phyloP scores from a whole-genome alignment of 2,329 filamentous ascomycete genomes.

The Sporothrix protearum region DNA sequence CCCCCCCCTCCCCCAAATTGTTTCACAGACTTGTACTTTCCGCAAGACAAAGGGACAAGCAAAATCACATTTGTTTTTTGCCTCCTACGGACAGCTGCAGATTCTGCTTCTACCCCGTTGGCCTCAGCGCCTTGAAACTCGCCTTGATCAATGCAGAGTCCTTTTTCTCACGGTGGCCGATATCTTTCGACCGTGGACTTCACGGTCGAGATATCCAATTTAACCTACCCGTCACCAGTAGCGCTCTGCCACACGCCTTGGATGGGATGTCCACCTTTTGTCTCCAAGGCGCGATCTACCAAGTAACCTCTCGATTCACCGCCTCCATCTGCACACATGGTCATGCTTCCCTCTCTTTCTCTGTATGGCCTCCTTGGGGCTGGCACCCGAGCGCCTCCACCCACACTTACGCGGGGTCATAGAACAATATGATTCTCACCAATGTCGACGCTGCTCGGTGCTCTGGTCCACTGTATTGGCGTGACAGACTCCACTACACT shows the following conservation, averaged over 20 bases:
- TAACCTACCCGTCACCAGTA: background rate
- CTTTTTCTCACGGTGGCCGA: background rate
- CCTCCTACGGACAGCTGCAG: background rate
- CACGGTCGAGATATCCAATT: background rate
- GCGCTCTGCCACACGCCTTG: background rate
- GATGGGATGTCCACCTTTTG: background rate
- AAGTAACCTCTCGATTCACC: background rate
- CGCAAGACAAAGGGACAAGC: background rate
- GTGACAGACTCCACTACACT: constrained; percentile 10
- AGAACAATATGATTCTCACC: background rate
- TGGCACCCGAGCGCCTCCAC: constrained; percentile 3
- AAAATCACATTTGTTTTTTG: background rate
- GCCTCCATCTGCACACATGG: background rate
- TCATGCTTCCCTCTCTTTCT: background rate
- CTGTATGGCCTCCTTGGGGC: background rate
- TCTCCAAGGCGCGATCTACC: background rate
- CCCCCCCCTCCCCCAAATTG: background rate
- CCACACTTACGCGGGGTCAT: constrained; percentile 11
- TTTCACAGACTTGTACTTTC: constrained; percentile 7
- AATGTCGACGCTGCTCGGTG: background rate
- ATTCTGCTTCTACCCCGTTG: background rate
- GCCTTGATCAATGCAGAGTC: background rate
- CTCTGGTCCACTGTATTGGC: constrained; percentile 21
- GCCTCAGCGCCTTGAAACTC: background rate
- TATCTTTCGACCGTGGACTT: background rate